These are phyloP conservation scores for Kodamaea neixiangensis DNA, from an alignment of 805 yeast genomes.

Conservation along the genomic window DNA sequence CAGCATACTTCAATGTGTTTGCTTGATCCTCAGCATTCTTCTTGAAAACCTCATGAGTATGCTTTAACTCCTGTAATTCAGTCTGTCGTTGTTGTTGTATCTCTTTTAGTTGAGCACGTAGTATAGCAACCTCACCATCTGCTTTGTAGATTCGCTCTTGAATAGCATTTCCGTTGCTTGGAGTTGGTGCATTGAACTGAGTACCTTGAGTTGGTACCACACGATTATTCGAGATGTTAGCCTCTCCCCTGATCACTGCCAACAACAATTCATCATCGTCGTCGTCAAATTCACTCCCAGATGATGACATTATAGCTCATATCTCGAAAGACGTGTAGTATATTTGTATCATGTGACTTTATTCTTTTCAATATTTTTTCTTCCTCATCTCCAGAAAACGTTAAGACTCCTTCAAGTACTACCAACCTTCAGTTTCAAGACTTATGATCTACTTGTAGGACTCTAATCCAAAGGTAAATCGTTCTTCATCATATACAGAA, in stretches of 20 bases:
- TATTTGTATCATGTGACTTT: background rate
- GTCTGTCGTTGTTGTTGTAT: constrained; percentile 41
- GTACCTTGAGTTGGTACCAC: constrained; percentile 14
- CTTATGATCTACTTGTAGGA: constrained; percentile 11
- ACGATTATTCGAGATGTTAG: constrained; percentile 11
- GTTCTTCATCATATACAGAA: background rate
- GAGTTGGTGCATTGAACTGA: background rate
- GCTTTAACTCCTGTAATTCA: constrained; percentile 33
- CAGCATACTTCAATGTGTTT: constrained; percentile 28
- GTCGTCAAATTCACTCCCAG: constrained; percentile 36
- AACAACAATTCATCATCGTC: constrained; percentile 49
- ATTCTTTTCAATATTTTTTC: constrained; percentile 2
- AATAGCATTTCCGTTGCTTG: background rate
- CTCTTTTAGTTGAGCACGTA: constrained; percentile 62
- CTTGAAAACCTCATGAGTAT: constrained; percentile 18
- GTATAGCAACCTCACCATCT: constrained; percentile 79
- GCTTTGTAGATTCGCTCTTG: constrained; percentile 37
- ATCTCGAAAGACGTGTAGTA: background rate
- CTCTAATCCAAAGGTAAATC: background rate
- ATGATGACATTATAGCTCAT: constrained; percentile 12
- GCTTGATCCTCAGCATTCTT: constrained; percentile 33
- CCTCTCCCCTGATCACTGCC: constrained; percentile 41
- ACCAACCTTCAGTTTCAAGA: background rate
- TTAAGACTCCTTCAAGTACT: background rate
- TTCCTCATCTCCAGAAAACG: constrained; percentile 9